Conservation (phyloP, 2,329 filamentous ascomycete genomes). For the Curvularia spicifera region DNA sequence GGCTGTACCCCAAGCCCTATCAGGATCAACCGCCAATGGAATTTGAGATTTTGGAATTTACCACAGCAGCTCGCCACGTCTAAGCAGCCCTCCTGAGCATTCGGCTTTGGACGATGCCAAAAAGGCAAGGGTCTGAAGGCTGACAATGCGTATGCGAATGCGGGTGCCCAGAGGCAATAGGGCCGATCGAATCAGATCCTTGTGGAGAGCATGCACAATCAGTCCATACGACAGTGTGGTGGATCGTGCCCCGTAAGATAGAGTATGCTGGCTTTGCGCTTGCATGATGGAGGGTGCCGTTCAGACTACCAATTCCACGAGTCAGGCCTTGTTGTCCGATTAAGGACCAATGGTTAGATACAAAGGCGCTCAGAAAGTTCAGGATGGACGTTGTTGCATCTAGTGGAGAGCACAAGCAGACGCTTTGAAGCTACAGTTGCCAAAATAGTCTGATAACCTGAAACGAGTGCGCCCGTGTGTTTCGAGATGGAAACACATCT, state of each 20-base stretch:
- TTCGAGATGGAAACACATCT: neutral
- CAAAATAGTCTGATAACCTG: neutral
- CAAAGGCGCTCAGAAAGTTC: neutral
- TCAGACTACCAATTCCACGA: neutral
- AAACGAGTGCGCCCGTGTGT: constrained; percentile 1
- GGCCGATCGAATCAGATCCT: constrained; percentile 18
- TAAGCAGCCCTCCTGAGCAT: constrained; percentile 9
- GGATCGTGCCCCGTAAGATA: constrained; percentile 5
- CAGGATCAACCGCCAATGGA: constrained; percentile 11
- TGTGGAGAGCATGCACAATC: constrained; percentile 17
- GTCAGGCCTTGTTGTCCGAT: constrained; percentile 10
- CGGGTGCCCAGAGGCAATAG: constrained; percentile 1
- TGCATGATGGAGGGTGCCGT: constrained; percentile 5
- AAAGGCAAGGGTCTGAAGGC: neutral
- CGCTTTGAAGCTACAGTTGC: neutral
- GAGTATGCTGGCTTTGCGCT: constrained; percentile 1
- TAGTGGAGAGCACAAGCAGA: neutral
- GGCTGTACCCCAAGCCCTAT: constrained; percentile 11
- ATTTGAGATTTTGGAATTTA: constrained; percentile 13
- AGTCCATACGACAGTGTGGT: constrained; percentile 3
- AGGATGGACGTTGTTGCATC: neutral
- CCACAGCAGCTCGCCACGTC: constrained; percentile 15
- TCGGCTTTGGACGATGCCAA: constrained; percentile 8
- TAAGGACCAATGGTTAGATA: constrained; percentile 5
- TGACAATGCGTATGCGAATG: neutral